These are phyloP conservation scores for Bombardia bombarda DNA, from an alignment of 495 filamentous ascomycete species.

Conservation along the genomic window DNA sequence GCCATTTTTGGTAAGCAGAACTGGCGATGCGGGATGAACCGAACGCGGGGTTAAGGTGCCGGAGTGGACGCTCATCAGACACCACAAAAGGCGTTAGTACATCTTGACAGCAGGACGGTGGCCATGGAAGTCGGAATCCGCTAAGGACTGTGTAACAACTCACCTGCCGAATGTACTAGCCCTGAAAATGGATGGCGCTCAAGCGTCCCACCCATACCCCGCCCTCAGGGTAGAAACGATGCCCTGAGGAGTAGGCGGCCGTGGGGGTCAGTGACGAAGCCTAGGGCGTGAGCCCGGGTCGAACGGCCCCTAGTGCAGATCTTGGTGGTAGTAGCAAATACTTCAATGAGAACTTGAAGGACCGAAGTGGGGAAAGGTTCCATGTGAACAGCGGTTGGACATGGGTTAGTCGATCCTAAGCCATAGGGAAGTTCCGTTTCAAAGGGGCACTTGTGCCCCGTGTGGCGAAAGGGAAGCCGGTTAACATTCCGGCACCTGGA, in stretches of 20 bases:
- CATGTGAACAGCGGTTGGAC: conserved; percentile 63
- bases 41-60: conserved; percentile 65
- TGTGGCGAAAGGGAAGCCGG: conserved; percentile 60
- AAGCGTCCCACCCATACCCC: conserved; percentile 60
- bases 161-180: conserved; percentile 56
- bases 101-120: conserved; percentile 57
- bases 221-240: conserved; percentile 53
- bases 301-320: conserved; percentile 65
- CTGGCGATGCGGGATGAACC: conserved; percentile 61
- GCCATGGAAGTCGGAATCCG: conserved; percentile 59
- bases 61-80: conserved; percentile 64
- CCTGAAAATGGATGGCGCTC: conserved; percentile 59
- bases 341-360: conserved; percentile 67
- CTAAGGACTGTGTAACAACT: conserved; percentile 57
- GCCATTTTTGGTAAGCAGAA: conserved; percentile 67
- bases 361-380: conserved; percentile 67
- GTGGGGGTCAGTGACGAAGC: conserved; percentile 41
- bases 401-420: conserved; percentile 61
- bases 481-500: conserved; percentile 64
- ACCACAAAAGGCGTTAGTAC: conserved; percentile 59
- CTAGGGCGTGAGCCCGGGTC: conserved; percentile 57
- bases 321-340: conserved; percentile 72
- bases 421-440: conserved; percentile 58
- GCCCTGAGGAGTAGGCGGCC: conserved; percentile 31
- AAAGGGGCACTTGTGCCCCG: conserved; percentile 52